Conservation (phyloP, 177 flowering plant species). For the Tripterygium wilfordii region DNA sequence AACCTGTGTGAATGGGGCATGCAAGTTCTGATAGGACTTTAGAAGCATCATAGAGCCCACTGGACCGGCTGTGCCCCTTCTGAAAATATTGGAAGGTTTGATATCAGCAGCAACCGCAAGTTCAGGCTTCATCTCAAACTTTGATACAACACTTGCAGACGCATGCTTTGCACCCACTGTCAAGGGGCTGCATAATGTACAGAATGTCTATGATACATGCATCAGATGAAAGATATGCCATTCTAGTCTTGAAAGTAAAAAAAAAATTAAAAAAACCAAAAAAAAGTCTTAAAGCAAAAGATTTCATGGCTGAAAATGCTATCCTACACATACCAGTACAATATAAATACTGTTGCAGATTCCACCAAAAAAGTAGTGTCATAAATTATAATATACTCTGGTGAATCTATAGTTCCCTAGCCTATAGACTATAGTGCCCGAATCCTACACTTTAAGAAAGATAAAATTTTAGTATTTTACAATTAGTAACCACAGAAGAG, state of each 20-base stretch:
- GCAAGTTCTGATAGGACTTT: conserved; percentile 71
- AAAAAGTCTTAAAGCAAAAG: no score
- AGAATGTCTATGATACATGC: not conserved
- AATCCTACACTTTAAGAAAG: no score
- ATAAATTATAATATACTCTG: no score
- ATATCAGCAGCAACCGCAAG: conserved; percentile 16
- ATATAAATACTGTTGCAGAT: no score
- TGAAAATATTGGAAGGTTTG: conserved; percentile 20
- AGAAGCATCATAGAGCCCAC: conserved; percentile 86
- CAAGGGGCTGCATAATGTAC: conserved; percentile 21
- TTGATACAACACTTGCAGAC: conserved; percentile 9
- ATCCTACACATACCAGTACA: no score
- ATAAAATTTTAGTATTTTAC: no score
- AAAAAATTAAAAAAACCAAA: not conserved
- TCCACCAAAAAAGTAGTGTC: no score
- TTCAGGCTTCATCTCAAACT: conserved; percentile 9
- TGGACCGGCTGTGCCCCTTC: conserved; percentile 82
- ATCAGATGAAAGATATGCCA: not conserved
- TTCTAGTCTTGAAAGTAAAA: not conserved
- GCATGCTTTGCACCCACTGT: conserved; percentile 14
- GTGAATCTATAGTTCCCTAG: no score
- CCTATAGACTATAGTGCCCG: no score
- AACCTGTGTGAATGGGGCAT: conserved; percentile 92
- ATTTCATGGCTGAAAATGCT: no score
- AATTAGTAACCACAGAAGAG: no score